Conservation (phyloP, 2,329 filamentous ascomycete genomes). For the Aspergillus versicolor region DNA sequence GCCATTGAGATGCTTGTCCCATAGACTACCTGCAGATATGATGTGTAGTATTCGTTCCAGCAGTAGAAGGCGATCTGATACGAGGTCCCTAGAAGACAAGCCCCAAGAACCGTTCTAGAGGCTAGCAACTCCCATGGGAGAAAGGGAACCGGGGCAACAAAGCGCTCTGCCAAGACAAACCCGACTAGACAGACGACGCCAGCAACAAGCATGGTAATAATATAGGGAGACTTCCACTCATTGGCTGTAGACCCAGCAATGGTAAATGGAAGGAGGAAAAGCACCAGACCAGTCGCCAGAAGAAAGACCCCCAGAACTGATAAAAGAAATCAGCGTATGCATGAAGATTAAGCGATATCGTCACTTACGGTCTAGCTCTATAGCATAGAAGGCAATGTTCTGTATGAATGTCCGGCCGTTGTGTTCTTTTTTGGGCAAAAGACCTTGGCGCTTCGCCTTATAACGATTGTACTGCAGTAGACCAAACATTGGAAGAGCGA, state of each 20-base stretch:
- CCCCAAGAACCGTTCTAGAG: slow-evolving; percentile 20
- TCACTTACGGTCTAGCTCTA: slow-evolving; percentile 59
- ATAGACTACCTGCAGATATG: slow-evolving; percentile 23
- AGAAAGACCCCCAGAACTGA: slow-evolving; percentile 60
- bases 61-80: slow-evolving; percentile 22
- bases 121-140: slow-evolving; percentile 52
- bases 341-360: neutral
- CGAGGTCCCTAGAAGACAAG: slow-evolving; percentile 28
- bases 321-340: neutral
- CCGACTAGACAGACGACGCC: slow-evolving; percentile 53
- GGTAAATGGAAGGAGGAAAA: slow-evolving; percentile 66
- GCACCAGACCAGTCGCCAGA: slow-evolving; percentile 58
- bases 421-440: slow-evolving; percentile 42
- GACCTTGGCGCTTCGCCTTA: slow-evolving; percentile 57
- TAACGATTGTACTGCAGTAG: slow-evolving; percentile 55
- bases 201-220: slow-evolving; percentile 53
- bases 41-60: slow-evolving; percentile 23
- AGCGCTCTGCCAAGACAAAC: slow-evolving; percentile 56
- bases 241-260: slow-evolving; percentile 44
- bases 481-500: slow-evolving; percentile 56
- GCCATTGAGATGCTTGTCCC: slow-evolving; percentile 31
- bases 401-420: slow-evolving; percentile 48
- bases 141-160: slow-evolving; percentile 53
- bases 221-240: slow-evolving; percentile 45
- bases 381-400: slow-evolving; percentile 52